These are phyloP conservation scores for Besnoitia besnoiti DNA, from an alignment of 169 alveolate genomes.

Conservation along the genomic window DNA sequence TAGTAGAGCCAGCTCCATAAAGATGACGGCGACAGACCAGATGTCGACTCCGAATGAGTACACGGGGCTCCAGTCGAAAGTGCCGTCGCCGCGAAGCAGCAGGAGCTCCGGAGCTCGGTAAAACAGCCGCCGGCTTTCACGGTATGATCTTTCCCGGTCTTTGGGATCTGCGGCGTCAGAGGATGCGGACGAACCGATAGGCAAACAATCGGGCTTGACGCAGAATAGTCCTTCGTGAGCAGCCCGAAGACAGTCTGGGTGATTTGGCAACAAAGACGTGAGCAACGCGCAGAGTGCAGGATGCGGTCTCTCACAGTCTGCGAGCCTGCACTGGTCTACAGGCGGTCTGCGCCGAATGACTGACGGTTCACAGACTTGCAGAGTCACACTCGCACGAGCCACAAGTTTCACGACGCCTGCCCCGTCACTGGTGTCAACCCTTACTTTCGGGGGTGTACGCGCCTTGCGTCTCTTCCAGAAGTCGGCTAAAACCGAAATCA, in stretches of 20 bases:
- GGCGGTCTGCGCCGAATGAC: too few relatives aligned
- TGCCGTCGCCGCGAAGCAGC: conserved; percentile 75
- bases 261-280: too few relatives aligned
- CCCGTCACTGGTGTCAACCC: background rate
- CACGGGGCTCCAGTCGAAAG: background rate
- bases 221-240: background rate
- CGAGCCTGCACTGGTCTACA: too few relatives aligned
- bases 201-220: too few relatives aligned
- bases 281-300: too few relatives aligned
- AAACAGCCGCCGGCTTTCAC: conserved; percentile 85
- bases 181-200: too few relatives aligned
- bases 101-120: conserved; percentile 93
- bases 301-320: too few relatives aligned
- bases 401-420: too few relatives aligned
- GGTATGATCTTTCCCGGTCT: conserved; percentile 86
- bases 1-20: conserved; percentile 83
- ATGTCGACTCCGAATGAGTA: conserved; percentile 83
- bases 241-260: background rate
- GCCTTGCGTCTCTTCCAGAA: conserved; percentile 71
- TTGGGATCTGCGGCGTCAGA: conserved; percentile 83
- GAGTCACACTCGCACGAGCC: too few relatives aligned
- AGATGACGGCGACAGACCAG: conserved; percentile 89
- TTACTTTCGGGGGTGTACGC: conserved; percentile 84
- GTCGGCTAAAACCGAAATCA: conserved; percentile 82
- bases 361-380: too few relatives aligned